phyloP scores from a whole-genome alignment of 1,139 yeast species.

The Nakaseomyces kungkrabaensis region DNA sequence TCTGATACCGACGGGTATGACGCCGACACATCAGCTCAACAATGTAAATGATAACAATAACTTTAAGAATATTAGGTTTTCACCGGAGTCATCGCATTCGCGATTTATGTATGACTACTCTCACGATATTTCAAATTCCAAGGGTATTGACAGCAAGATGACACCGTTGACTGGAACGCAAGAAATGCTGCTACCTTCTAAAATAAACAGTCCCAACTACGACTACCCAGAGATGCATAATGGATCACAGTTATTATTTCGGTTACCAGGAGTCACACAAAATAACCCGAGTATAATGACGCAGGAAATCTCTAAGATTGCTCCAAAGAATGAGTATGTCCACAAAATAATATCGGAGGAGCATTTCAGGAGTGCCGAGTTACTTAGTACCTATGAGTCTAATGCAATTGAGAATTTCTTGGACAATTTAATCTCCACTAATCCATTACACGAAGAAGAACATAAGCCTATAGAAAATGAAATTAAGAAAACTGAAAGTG shows the following conservation, averaged over 20 bases:
- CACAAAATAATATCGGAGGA: neutral
- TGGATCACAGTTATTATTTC: neutral
- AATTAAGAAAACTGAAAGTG: neutral
- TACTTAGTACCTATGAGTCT: conserved; percentile 26
- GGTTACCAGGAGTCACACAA: neutral
- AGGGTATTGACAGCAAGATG: neutral
- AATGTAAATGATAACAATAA: neutral
- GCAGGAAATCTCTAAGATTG: neutral
- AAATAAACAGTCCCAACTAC: neutral
- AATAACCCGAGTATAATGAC: neutral
- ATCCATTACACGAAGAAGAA: conserved; percentile 4
- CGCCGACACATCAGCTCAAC: neutral
- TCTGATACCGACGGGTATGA: conserved; percentile 1
- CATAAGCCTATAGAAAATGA: conserved; percentile 3
- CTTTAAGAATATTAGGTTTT: neutral
- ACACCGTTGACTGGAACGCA: neutral
- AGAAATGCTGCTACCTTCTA: neutral
- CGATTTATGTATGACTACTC: neutral
- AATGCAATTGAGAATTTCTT: conserved; percentile 27
- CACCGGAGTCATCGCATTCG: neutral
- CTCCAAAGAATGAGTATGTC: neutral
- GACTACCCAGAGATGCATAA: neutral
- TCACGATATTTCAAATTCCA: neutral
- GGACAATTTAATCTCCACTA: conserved; percentile 18
- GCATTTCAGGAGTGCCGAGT: conserved; percentile 9